Base-by-base conservation (phyloP, 1,284 basidiomycete species). In the Sutorius eximius region DNA sequence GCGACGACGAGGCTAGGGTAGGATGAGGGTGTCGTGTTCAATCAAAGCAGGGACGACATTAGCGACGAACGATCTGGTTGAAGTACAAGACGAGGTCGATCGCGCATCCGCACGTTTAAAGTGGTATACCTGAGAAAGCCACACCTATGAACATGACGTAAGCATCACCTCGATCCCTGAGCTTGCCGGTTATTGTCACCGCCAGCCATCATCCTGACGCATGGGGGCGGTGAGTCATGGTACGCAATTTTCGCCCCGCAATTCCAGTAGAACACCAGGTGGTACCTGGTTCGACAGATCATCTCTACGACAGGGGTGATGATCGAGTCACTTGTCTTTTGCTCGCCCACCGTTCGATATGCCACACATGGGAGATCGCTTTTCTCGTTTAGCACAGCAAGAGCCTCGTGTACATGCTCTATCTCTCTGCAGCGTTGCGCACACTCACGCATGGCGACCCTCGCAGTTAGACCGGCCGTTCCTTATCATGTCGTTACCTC, bases 71-170 rank as follows among this genome's bases (percentile, higher is more conserved):
- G 45, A 48, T 71, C 67, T 68, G 66, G 37, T 53, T 43, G 54
- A 62, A 79, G 80, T 24, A 45, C 75, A 52, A 61, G 47, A 61
- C 52, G 61, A 64, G 49, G 53, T 61, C 38, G 56, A 57, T 49
- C 53, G 38, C 63, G 61, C 63, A 58, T 61, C 49, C 60, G 55
- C 62, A 45, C 46, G 61, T 61, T 55, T 46, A 30, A 46, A 46
- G 52, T 40, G 34, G 61, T 58, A 54, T 42, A 58, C 48, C 53
- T 50, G 61, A 56, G 62, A 64, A 64, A 47, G 51, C 49, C 49
- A 37, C 42, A 36, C 38, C 52, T 57, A 65, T 45, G 20, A 40
- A 3, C 49, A 62, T 64, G 54, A 64, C 48, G 49, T 64, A 64
- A 64, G 55, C 66, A 44, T 6, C 18, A 64, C 62, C 52, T 56